A percentile compares a stretch with the other conserved stretches of the same genome.
Evolutionary conservation across 495 filamentous ascomycete genomes (phyloP).

Genomic region (Penicillium tannophilum): DNA sequence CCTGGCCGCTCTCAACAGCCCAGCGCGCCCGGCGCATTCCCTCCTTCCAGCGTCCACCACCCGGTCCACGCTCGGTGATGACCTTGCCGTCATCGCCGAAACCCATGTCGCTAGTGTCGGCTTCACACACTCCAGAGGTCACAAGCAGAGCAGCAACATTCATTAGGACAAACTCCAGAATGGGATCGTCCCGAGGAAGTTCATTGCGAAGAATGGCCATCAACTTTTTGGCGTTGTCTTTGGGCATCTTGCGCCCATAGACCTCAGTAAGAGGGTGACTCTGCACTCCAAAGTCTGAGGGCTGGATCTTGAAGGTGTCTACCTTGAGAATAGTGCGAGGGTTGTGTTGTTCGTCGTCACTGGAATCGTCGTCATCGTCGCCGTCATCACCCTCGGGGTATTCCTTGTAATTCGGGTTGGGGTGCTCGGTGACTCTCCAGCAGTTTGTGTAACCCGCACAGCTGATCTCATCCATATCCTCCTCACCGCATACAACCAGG

Average conservation of each 20-base stretch:
- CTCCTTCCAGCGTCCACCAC: conserved; percentile 88
- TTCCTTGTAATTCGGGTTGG: conserved; percentile 45
- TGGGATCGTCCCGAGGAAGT: conserved; percentile 72
- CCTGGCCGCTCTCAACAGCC: conserved; percentile 79
- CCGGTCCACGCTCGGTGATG: conserved; percentile 76
- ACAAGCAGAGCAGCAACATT: conserved; percentile 91
- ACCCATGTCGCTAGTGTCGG: conserved; percentile 74
- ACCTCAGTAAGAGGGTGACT: conserved; percentile 74
- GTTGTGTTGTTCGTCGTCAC: conserved; percentile 30
- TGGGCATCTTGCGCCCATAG: conserved; percentile 78
- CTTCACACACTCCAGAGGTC: conserved; percentile 81
- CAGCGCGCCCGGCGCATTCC: conserved; percentile 82
- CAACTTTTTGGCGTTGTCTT: conserved; percentile 83
- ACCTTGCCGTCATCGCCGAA: conserved; percentile 73
- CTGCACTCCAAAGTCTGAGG: conserved; percentile 81
- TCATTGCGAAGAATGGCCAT: conserved; percentile 73
- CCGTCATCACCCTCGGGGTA: conserved; percentile 26
- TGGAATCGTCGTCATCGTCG: conserved; percentile 27
- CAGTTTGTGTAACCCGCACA: conserved; percentile 85
- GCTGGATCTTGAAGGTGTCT: conserved; percentile 73
- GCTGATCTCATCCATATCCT: conserved; percentile 93
- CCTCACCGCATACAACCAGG: conserved; percentile 89
- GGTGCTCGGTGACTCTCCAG: conserved; percentile 71
- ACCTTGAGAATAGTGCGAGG: conserved; percentile 55
- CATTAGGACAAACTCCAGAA: conserved; percentile 89